Conservation (phyloP, 306 rosid genomes). For the Heteromeles arbutifolia region DNA sequence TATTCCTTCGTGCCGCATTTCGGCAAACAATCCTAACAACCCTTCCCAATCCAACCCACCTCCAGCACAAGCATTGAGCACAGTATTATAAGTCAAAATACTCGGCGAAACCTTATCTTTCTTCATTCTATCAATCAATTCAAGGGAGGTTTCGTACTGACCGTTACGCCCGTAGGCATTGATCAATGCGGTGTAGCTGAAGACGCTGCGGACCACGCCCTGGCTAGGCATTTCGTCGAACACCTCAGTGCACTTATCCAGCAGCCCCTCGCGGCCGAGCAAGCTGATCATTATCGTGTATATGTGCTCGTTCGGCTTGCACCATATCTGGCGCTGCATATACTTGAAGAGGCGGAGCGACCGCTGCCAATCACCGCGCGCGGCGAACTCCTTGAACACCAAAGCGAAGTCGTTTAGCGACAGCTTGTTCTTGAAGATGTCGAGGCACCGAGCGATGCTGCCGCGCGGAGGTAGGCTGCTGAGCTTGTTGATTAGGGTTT, state of each 20-base stretch:
- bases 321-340: conserved; percentile 98
- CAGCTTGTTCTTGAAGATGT: conserved; percentile 80
- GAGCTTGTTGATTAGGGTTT: conserved; percentile 82
- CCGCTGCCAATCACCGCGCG: conserved; percentile 92
- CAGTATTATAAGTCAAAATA: conserved; percentile 80
- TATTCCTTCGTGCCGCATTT: conserved; percentile 94
- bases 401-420: conserved; percentile 84
- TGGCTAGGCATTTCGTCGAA: conserved; percentile 91
- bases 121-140: conserved; percentile 67
- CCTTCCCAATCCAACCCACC: conserved; percentile 98
- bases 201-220: conserved; percentile 67
- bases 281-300: conserved; percentile 79
- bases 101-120: conserved; percentile 70
- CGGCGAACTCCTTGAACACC: conserved; percentile 93
- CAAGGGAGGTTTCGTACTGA: conserved; percentile 57
- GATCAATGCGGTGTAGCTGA: conserved; percentile 79
- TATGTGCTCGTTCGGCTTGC: conserved; percentile 90
- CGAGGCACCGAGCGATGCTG: conserved; percentile 92
- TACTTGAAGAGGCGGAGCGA: conserved; percentile 82
- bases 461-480: conserved; percentile 92
- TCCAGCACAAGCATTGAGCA: conserved; percentile 86
- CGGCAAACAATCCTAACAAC: conserved; percentile 83
- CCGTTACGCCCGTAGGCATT: conserved; percentile 96
- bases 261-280: conserved; percentile 79
- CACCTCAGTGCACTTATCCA: conserved; percentile 75